Evolutionary conservation across 345 rosid genomes (phyloP), one percentile per base, ranked within the genome.

Genomic region (Populus pruinosa): DNA sequence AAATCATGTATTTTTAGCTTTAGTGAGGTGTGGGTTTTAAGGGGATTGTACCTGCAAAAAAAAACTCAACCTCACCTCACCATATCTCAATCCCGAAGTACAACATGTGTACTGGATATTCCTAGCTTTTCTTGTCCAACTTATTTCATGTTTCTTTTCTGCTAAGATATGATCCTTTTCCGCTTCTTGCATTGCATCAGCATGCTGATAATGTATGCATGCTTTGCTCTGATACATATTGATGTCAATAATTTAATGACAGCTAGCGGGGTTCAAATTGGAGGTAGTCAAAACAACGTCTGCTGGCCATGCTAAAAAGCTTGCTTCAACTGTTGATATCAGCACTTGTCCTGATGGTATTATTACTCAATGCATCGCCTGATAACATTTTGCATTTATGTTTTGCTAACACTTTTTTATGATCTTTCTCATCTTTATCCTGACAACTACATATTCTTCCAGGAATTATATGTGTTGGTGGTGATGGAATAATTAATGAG

Each of bases 401-500:
- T 71, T 66, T 66, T 71, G 27, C 77, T 73, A 71, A 6, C 56
- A 35, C 56, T 49, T 69, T 31, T 77, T 75, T 50, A 73, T 78
- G 65, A n/a, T 71, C 69, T 72, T 55, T 25, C 68, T 27, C 39
- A 75, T 79, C 80, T 85, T 69, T 76, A 38, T 70, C 63, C 38
- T 81, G 81, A 18, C n/a, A 53, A 53, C 59, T 20, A 43, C 68
- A 74, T 20, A 33, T 79, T 77, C 55, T 75, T 85, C 41, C 88
- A 96, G 99, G 99, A 64, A 96, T 96, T 55, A 93, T 96, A 33
- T 96, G 99, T 59, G 91, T 96, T 69, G 99, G 99, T 53, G 99
- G 99, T 76, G 99, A 96, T 80, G 99, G 99, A 71, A 92, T 96
- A 80, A 93, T 96, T 81, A 96, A 93, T 70, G 97, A 96, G 99